Percentiles rank a stretch among this genome's conserved stretches.
phyloP scores from a whole-genome alignment of 2,329 filamentous ascomycete species.

The Colletotrichum navitas region DNA sequence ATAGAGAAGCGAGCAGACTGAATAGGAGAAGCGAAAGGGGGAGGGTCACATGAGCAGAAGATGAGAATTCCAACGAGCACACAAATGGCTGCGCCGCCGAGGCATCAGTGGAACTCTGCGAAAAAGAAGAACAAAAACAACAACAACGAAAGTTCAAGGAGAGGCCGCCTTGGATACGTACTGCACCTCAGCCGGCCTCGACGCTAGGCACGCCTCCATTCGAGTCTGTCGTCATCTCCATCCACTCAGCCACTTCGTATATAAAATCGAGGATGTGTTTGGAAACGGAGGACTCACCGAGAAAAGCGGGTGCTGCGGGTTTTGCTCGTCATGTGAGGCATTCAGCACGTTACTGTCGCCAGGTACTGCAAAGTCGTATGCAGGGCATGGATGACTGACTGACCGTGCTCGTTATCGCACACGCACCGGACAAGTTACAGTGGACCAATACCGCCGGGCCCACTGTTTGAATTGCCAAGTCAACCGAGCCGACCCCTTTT shows the following conservation, averaged over 20 bases:
- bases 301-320: constrained; percentile 39
- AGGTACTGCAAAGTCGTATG: constrained; percentile 33
- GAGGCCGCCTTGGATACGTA: no score
- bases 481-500: constrained; percentile 29
- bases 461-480: constrained; percentile 37
- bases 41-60: not conserved
- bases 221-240: constrained; percentile 5
- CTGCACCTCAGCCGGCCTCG: constrained; percentile 15
- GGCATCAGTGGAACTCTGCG: not conserved
- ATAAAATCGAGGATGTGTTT: not conserved
- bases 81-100: constrained; percentile 1
- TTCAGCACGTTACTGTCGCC: constrained; percentile 30
- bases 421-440: constrained; percentile 16
- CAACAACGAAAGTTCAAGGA: not conserved
- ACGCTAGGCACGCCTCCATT: constrained; percentile 27
- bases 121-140: not conserved
- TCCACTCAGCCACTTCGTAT: constrained; percentile 1
- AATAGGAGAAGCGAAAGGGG: constrained; percentile 24
- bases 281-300: constrained; percentile 25
- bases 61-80: constrained; percentile 11
- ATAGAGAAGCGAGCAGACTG: constrained; percentile 17
- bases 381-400: constrained; percentile 25
- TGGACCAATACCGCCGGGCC: constrained; percentile 25
- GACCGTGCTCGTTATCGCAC: constrained; percentile 20
- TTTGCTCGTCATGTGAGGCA: constrained; percentile 42